These are phyloP conservation scores for Camellia granthamiana DNA, from an alignment of 148 eudicot genomes.

Conservation along the genomic window DNA sequence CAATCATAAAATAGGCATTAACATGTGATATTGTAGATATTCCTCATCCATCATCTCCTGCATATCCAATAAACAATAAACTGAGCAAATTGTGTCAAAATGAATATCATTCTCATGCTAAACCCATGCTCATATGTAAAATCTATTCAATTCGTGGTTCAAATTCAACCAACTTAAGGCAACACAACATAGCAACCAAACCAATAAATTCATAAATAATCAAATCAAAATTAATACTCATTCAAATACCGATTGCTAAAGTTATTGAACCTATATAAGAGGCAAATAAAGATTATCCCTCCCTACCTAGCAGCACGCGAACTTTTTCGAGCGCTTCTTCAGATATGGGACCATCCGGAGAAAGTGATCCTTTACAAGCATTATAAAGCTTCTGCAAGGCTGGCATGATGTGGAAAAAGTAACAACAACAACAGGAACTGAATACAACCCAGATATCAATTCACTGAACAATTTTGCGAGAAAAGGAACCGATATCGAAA, in stretches of 20 bases:
- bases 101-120: neutral
- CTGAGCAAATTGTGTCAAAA: neutral
- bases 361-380: slow-evolving; percentile 89
- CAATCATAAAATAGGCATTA: neutral
- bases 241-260: slow-evolving; percentile 1
- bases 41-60: neutral
- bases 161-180: neutral
- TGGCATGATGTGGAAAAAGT: slow-evolving; percentile 61
- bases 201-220: neutral
- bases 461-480: slow-evolving; percentile 4
- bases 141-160: neutral
- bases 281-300: slow-evolving; percentile 4
- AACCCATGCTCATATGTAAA: neutral
- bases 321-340: slow-evolving; percentile 86
- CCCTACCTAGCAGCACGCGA: slow-evolving; percentile 72
- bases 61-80: neutral
- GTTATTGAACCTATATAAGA: neutral
- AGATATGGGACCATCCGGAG: slow-evolving; percentile 74
- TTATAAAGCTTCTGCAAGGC: slow-evolving; percentile 87
- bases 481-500: neutral
- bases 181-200: neutral
- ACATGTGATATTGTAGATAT: neutral
- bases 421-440: neutral
- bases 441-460: slow-evolving; percentile 10
- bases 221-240: neutral